Evolutionary conservation across 306 rosid species (phyloP).

Genomic region (Cercis canadensis): DNA sequence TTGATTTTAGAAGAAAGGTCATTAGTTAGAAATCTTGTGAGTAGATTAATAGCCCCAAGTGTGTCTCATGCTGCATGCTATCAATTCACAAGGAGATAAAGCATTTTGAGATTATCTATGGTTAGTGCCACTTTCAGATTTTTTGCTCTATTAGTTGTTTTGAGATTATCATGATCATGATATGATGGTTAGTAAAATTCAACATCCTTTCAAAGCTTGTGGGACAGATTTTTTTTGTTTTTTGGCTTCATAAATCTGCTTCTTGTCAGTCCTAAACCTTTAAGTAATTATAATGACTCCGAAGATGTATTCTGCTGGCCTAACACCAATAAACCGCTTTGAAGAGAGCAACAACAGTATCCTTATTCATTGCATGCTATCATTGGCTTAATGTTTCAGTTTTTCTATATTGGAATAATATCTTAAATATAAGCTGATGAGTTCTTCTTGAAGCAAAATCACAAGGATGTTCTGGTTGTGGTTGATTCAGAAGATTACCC

Average conservation of each 20-base stretch:
- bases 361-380: conserved; percentile 14
- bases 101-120: not conserved
- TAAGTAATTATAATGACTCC: not conserved
- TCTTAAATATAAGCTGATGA: conserved; percentile 24
- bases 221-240: not conserved
- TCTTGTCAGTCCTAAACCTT: not conserved
- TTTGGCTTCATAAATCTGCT: not conserved
- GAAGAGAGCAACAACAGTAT: not conserved
- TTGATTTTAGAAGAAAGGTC: not conserved
- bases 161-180: not conserved
- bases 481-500: conserved; percentile 93
- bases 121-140: not conserved
- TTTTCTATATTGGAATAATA: not conserved
- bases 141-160: not conserved
- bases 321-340: not conserved
- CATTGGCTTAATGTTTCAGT: conserved; percentile 3
- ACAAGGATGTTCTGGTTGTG: conserved; percentile 89
- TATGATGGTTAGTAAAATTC: not conserved
- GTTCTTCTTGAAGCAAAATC: conserved; percentile 64
- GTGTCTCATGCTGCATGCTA: not conserved
- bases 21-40: not conserved
- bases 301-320: conserved; percentile 20
- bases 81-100: not conserved
- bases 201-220: not conserved
- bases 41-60: not conserved